Evolutionary conservation across 2,329 filamentous ascomycete genomes (phyloP).

Genomic region (Drechslerella coelobrocha): DNA sequence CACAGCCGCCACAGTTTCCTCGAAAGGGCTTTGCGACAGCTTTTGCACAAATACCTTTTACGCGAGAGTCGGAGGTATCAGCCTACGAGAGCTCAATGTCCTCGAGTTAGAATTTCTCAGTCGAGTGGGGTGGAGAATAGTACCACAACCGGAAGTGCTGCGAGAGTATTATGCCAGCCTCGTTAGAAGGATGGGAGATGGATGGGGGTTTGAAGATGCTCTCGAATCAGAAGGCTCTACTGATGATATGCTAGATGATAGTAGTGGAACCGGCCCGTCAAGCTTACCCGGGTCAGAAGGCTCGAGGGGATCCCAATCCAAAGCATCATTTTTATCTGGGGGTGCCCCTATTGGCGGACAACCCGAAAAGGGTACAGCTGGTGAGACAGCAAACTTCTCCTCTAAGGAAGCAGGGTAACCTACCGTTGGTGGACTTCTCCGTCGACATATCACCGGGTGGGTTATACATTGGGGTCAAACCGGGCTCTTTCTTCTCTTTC

Average conservation of each 20-base stretch:
- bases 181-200: slow-evolving; percentile 69
- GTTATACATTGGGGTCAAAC: slow-evolving; percentile 11
- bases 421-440: not conserved
- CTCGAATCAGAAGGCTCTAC: slow-evolving; percentile 32
- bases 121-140: slow-evolving; percentile 93
- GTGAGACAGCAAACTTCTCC: not conserved
- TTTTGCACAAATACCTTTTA: slow-evolving; percentile 99
- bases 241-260: slow-evolving; percentile 40
- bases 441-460: slow-evolving; percentile 14
- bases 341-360: slow-evolving; percentile 14
- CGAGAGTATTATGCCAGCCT: slow-evolving; percentile 92
- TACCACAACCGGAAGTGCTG: slow-evolving; percentile 90
- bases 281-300: slow-evolving; percentile 29
- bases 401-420: not conserved
- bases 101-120: slow-evolving; percentile 93
- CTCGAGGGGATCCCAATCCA: slow-evolving; percentile 32
- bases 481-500: slow-evolving; percentile 30
- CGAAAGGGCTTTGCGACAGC: slow-evolving; percentile 92
- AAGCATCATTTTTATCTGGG: slow-evolving; percentile 18
- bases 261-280: slow-evolving; percentile 27
- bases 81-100: slow-evolving; percentile 84
- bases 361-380: slow-evolving; percentile 14
- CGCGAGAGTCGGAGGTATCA: slow-evolving; percentile 89
- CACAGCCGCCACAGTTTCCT: slow-evolving; percentile 90
- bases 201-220: slow-evolving; percentile 64